Conservation (phyloP, 1,139 yeast species). For the Scheffersomyces parashehatae region DNA sequence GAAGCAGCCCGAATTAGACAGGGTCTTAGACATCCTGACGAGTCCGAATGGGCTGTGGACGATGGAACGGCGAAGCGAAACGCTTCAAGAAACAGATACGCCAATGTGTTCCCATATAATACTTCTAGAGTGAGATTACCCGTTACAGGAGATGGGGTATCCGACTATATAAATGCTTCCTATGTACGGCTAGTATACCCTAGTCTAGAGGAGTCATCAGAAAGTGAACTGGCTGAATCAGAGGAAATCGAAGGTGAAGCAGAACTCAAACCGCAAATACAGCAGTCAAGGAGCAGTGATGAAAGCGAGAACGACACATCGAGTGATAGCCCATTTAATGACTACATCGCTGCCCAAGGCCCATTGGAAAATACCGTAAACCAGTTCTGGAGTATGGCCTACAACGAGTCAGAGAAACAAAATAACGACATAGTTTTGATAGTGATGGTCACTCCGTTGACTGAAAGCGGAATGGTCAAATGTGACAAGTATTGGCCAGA, state of each 20-base stretch:
- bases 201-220: neutral
- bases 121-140: slow-evolving; percentile 35
- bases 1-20: slow-evolving; percentile 10
- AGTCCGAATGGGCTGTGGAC: slow-evolving; percentile 24
- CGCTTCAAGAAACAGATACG: slow-evolving; percentile 37
- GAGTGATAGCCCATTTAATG: slow-evolving; percentile 1
- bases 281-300: too few species aligned
- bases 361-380: slow-evolving; percentile 62
- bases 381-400: slow-evolving; percentile 89
- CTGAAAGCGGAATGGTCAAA: slow-evolving; percentile 60
- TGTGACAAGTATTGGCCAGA: slow-evolving; percentile 79
- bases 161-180: slow-evolving; percentile 48
- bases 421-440: slow-evolving; percentile 51
- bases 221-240: neutral
- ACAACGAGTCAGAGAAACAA: slow-evolving; percentile 40
- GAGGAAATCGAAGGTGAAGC: too few species aligned
- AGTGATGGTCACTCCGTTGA: slow-evolving; percentile 85
- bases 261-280: neutral
- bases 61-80: slow-evolving; percentile 20
- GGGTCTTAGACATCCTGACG: slow-evolving; percentile 8
- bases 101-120: slow-evolving; percentile 48
- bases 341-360: slow-evolving; percentile 52
- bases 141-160: slow-evolving; percentile 9
- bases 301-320: neutral
- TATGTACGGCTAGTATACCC: slow-evolving; percentile 21